phyloP scores from a whole-genome alignment of 139 green algal species.

The Chlamydomonas schloesseri region DNA sequence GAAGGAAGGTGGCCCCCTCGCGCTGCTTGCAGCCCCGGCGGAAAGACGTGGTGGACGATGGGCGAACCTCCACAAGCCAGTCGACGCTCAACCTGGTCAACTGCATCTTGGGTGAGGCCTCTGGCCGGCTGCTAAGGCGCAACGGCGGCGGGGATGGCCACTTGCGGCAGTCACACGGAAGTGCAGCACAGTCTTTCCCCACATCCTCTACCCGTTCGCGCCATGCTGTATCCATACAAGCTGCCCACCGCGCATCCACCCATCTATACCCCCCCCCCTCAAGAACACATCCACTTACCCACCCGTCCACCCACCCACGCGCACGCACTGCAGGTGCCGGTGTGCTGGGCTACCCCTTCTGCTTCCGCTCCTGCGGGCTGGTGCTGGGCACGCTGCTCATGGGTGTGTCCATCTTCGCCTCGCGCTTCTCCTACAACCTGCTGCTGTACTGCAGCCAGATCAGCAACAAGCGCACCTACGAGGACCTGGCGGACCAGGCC shows the following conservation, averaged over 20 bases:
- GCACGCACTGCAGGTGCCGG: constrained; percentile 60
- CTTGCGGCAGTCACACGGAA: too few relatives aligned
- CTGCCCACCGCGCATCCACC: too few relatives aligned
- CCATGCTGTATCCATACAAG: too few relatives aligned
- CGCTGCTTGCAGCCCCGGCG: too few relatives aligned
- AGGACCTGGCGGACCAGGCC: constrained; percentile 73
- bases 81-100: constrained; percentile 78
- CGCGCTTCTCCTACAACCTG: constrained; percentile 79
- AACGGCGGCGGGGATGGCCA: too few relatives aligned
- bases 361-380: constrained; percentile 73
- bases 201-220: too few relatives aligned
- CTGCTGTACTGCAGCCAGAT: constrained; percentile 81
- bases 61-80: constrained; percentile 50
- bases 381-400: constrained; percentile 79
- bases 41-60: constrained; percentile 5
- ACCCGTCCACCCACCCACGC: too few relatives aligned
- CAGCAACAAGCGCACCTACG: constrained; percentile 69
- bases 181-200: too few relatives aligned
- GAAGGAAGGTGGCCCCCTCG: too few relatives aligned
- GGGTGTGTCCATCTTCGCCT: constrained; percentile 71
- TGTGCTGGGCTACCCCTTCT: constrained; percentile 76
- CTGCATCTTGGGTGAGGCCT: constrained; percentile 63
- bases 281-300: too few relatives aligned
- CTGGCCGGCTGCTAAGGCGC: too few relatives aligned
- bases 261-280: too few relatives aligned